Evolutionary conservation across 2,329 filamentous ascomycete species (phyloP).

Genomic region (Xylaria sp.): DNA sequence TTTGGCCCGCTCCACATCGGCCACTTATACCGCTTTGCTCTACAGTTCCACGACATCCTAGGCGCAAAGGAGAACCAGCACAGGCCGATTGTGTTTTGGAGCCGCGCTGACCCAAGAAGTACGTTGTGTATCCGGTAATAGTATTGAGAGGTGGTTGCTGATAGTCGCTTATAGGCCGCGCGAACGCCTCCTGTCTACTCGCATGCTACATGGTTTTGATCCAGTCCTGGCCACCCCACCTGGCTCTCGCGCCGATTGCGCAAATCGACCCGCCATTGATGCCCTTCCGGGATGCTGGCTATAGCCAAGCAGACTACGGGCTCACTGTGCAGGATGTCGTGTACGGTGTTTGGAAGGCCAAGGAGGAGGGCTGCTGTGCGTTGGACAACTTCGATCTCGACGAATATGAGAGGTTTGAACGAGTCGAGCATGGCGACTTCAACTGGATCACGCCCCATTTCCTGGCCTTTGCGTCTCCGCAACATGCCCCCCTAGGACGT

Average conservation of each 20-base stretch:
- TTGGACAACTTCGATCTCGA: slow-evolving; percentile 94
- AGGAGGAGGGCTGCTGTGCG: slow-evolving; percentile 90
- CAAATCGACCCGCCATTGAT: slow-evolving; percentile 97
- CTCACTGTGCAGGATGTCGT: slow-evolving; percentile 96
- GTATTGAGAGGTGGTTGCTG: slow-evolving; percentile 24
- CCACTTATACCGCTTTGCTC: slow-evolving; percentile 93
- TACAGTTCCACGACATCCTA: slow-evolving; percentile 93
- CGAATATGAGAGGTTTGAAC: slow-evolving; percentile 94
- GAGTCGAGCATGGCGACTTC: slow-evolving; percentile 98
- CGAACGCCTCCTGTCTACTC: slow-evolving; percentile 91
- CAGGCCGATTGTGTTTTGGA: slow-evolving; percentile 94
- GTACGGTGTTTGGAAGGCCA: slow-evolving; percentile 98
- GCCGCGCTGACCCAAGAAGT: slow-evolving; percentile 88
- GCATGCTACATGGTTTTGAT: slow-evolving; percentile 99
- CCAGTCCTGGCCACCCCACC: slow-evolving; percentile 94
- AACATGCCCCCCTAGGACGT: slow-evolving; percentile 74
- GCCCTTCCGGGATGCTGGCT: slow-evolving; percentile 97
- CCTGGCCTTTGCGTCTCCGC: slow-evolving; percentile 93
- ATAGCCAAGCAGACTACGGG: slow-evolving; percentile 96
- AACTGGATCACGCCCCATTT: slow-evolving; percentile 98
- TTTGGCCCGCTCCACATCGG: slow-evolving; percentile 98
- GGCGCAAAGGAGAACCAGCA: slow-evolving; percentile 89
- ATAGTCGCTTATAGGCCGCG: slow-evolving; percentile 62
- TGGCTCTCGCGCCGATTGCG: slow-evolving; percentile 91
- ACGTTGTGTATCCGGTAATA: slow-evolving; percentile 42